A percentile compares a stretch with the other conserved stretches of the same genome.
These are phyloP conservation scores for Penicillium egyptiacum DNA, from an alignment of 495 filamentous ascomycete genomes.

Conservation along the genomic window DNA sequence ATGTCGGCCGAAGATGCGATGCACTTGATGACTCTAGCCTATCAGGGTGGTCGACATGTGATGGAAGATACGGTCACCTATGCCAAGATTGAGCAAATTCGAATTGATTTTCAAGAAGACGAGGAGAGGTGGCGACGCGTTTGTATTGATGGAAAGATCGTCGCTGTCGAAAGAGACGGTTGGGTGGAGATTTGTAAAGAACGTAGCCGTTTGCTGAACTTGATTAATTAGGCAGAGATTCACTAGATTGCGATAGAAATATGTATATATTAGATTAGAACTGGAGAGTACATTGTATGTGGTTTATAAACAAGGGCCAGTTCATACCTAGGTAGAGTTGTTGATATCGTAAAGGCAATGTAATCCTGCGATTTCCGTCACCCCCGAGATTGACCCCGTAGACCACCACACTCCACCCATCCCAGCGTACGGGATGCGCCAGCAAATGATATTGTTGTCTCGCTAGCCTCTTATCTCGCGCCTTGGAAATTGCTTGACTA, in stretches of 20 bases:
- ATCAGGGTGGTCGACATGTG: constrained; percentile 71
- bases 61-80: constrained; percentile 62
- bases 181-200: constrained; percentile 64
- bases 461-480: not conserved
- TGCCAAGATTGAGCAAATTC: constrained; percentile 59
- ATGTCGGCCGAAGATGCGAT: constrained; percentile 62
- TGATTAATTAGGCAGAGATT: constrained; percentile 20
- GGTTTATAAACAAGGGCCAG: not conserved
- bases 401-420: constrained; percentile 1
- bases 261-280: not conserved
- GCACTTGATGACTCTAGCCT: constrained; percentile 74
- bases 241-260: not conserved
- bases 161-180: constrained; percentile 66
- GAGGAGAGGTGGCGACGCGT: constrained; percentile 74
- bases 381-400: not conserved
- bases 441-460: not conserved
- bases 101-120: constrained; percentile 62
- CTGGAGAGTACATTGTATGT: not conserved
- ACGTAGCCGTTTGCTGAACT: constrained; percentile 22
- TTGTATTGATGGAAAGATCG: constrained; percentile 86
- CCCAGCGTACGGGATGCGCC: not conserved
- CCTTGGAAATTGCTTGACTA: not conserved
- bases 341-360: not conserved
- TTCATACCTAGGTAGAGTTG: not conserved
- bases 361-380: constrained; percentile 8